phyloP scores from a whole-genome alignment of 1,284 basidiomycete genomes.

The Ustilago trichophora region DNA sequence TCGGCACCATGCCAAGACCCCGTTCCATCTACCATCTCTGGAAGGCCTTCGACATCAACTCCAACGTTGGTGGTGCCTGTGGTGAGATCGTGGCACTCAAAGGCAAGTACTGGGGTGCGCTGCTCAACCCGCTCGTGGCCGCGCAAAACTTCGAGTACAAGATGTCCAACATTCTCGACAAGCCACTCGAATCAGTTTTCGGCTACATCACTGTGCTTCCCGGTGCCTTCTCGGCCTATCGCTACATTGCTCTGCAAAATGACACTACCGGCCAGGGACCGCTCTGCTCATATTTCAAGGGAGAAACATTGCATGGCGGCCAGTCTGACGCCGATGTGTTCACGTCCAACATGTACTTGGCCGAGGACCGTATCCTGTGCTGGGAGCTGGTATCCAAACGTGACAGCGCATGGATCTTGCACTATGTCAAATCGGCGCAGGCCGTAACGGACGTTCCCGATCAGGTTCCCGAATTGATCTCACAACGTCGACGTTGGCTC shows the following conservation, averaged over 20 bases:
- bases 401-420: slow-evolving; percentile 63
- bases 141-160: slow-evolving; percentile 67
- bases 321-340: slow-evolving; percentile 62
- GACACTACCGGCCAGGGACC: slow-evolving; percentile 84
- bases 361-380: slow-evolving; percentile 63
- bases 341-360: slow-evolving; percentile 64
- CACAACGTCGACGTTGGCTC: slow-evolving; percentile 62
- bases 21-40: slow-evolving; percentile 85
- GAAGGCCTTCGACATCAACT: slow-evolving; percentile 96
- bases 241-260: slow-evolving; percentile 88
- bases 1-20: slow-evolving; percentile 82
- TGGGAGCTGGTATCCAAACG: slow-evolving; percentile 67
- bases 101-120: slow-evolving; percentile 73
- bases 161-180: slow-evolving; percentile 63
- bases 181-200: slow-evolving; percentile 77
- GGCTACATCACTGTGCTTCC: slow-evolving; percentile 93
- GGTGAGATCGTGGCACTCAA: slow-evolving; percentile 95
- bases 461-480: slow-evolving; percentile 60
- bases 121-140: slow-evolving; percentile 79
- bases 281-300: slow-evolving; percentile 90
- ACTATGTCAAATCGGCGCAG: slow-evolving; percentile 63
- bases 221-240: slow-evolving; percentile 84
- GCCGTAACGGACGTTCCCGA: slow-evolving; percentile 64
- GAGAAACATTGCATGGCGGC: slow-evolving; percentile 74
- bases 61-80: slow-evolving; percentile 93